A percentile compares a stretch with the other conserved stretches of the same genome.
Conservation (phyloP, 805 yeast species). For the Yarrowia sp. region DNA sequence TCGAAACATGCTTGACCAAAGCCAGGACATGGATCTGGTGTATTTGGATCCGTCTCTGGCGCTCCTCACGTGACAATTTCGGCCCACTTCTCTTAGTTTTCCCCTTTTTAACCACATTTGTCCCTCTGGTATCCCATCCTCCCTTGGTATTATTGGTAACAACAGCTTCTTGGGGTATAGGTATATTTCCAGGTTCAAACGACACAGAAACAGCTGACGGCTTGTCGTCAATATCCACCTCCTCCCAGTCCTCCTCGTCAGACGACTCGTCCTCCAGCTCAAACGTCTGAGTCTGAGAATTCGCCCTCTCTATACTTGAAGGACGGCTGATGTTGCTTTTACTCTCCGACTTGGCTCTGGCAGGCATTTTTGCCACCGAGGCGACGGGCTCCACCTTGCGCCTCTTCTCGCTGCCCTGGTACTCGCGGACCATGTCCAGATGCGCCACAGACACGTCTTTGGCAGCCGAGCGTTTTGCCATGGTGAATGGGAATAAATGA, state of each 20-base stretch:
- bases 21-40: constrained; percentile 67
- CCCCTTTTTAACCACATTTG: constrained; percentile 10
- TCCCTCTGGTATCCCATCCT: constrained; percentile 25
- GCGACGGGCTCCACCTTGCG: not conserved
- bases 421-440: constrained; percentile 26
- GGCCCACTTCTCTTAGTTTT: constrained; percentile 8
- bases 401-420: constrained; percentile 7
- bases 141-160: no score
- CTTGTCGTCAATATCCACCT: constrained; percentile 10
- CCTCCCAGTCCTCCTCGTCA: constrained; percentile 37
- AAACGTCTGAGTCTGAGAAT: not conserved
- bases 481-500: no score
- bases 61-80: constrained; percentile 56
- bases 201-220: not conserved
- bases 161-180: no score
- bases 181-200: constrained; percentile 3
- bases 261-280: constrained; percentile 17
- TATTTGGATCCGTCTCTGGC: constrained; percentile 57
- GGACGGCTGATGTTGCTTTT: not conserved
- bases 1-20: constrained; percentile 69
- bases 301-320: not conserved
- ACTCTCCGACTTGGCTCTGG: not conserved
- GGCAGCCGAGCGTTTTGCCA: constrained; percentile 1
- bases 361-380: not conserved
- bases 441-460: not conserved